Conservation (phyloP, 108 stramenopile species). For the Nannochloropsis salina region DNA sequence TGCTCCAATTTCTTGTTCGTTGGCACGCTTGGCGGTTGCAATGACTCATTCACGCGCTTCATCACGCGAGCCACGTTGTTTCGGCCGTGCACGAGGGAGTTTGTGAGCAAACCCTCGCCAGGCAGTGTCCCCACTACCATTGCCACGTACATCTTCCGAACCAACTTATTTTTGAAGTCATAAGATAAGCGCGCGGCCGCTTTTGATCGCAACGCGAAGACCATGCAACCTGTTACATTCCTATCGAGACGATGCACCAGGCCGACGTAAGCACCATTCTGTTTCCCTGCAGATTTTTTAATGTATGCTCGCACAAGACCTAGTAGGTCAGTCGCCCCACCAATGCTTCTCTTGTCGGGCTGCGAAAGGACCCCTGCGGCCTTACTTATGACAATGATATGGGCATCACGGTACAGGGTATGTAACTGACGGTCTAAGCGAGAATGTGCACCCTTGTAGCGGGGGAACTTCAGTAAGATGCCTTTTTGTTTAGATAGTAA, state of each 20-base stretch:
- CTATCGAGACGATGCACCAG: slow-evolving; percentile 48
- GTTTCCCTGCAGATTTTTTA: slow-evolving; percentile 30
- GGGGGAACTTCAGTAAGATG: too few relatives aligned
- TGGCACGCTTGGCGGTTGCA: neutral
- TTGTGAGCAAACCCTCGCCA: slow-evolving; percentile 32
- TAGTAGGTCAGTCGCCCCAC: slow-evolving; percentile 30
- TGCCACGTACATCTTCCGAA: slow-evolving; percentile 36
- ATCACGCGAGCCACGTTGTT: neutral
- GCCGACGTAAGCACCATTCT: slow-evolving; percentile 39
- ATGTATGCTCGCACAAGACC: slow-evolving; percentile 42
- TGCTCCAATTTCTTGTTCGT: neutral
- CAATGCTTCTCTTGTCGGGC: slow-evolving; percentile 27
- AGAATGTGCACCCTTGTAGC: too few relatives aligned
- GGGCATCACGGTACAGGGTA: neutral
- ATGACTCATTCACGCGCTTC: neutral
- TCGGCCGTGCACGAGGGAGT: slow-evolving; percentile 24
- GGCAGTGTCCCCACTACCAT: slow-evolving; percentile 29
- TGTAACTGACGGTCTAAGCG: neutral
- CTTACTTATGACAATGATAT: slow-evolving; percentile 41
- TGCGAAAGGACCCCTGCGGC: slow-evolving; percentile 42
- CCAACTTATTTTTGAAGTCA: slow-evolving; percentile 27
- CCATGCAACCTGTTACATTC: slow-evolving; percentile 43
- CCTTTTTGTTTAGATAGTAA: too few relatives aligned
- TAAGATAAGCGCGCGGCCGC: slow-evolving; percentile 45
- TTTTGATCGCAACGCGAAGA: slow-evolving; percentile 41